These are phyloP conservation scores for Vitis labrusca DNA, from an alignment of 164 flowering plant genomes.

Conservation along the genomic window DNA sequence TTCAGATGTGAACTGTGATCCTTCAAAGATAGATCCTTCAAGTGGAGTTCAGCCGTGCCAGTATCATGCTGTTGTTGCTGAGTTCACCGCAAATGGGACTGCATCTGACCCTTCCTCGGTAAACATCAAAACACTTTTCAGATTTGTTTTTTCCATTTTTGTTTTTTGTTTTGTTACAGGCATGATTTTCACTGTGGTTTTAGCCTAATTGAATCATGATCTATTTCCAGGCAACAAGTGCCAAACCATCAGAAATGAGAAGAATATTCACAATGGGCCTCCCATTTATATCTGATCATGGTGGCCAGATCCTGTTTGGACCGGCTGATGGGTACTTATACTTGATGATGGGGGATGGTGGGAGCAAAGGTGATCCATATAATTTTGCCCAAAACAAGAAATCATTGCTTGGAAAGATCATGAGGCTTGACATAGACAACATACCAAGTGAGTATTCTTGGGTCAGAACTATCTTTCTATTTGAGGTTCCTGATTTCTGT, in stretches of 20 bases:
- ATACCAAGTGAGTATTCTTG: conserved; percentile 25
- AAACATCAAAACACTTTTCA: neutral
- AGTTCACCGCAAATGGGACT: conserved; percentile 30
- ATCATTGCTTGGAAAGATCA: conserved; percentile 47
- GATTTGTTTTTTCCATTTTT: no score
- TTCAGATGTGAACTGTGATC: conserved; percentile 47
- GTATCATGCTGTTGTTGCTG: conserved; percentile 31
- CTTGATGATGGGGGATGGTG: conserved; percentile 41
- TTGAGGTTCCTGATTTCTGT: no score
- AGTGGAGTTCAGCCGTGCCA: conserved; percentile 27
- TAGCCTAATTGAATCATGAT: neutral
- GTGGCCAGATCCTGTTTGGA: conserved; percentile 54
- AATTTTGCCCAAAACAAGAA: conserved; percentile 64
- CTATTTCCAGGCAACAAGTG: conserved; percentile 21
- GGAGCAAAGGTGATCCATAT: conserved; percentile 44
- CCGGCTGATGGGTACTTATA: conserved; percentile 51
- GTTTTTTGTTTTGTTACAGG: neutral
- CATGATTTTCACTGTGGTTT: neutral
- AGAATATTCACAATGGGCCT: conserved; percentile 46
- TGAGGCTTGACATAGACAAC: conserved; percentile 28
- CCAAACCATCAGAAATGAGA: conserved; percentile 35
- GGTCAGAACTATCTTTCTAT: no score
- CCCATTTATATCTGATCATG: conserved; percentile 37
- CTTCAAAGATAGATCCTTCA: conserved; percentile 27
- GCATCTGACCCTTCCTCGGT: conserved; percentile 24